A percentile compares a stretch with the other conserved stretches of the same genome.
Evolutionary conservation across 495 filamentous ascomycete species (phyloP).

Genomic region (Bacidia gigantensis): DNA sequence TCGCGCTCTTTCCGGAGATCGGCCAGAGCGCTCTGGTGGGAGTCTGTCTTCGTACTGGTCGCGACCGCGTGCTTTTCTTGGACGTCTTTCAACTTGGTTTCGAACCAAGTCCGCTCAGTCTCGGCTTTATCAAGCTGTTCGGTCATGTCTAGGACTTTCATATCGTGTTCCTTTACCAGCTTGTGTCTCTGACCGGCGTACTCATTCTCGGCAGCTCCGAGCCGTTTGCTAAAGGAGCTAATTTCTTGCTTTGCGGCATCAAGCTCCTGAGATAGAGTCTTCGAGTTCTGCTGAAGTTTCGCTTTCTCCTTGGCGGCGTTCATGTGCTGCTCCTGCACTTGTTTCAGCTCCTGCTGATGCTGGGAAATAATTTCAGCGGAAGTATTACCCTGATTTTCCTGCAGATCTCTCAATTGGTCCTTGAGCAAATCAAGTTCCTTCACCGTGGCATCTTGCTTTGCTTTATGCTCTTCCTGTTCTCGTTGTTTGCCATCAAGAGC

Average conservation of each 20-base stretch:
- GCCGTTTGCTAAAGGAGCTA: neutral
- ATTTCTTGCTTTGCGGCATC: neutral
- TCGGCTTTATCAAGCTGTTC: neutral
- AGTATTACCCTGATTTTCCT: neutral
- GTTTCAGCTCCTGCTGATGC: conserved; percentile 3
- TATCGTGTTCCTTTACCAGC: neutral
- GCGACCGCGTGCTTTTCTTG: neutral
- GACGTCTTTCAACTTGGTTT: neutral
- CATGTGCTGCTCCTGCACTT: conserved; percentile 4
- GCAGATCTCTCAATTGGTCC: neutral
- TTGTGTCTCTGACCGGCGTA: neutral
- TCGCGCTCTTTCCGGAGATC: neutral
- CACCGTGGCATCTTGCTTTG: neutral
- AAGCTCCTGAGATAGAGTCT: neutral
- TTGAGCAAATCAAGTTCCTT: neutral
- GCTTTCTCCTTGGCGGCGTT: conserved; percentile 1
- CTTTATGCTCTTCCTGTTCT: neutral
- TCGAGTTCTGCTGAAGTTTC: neutral
- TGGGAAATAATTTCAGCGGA: neutral
- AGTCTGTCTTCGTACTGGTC: neutral
- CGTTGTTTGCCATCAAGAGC: conserved; percentile 1
- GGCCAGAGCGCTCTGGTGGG: neutral
- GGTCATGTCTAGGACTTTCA: neutral
- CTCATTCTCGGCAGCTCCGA: neutral
- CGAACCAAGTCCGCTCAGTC: neutral